A percentile compares a stretch with the other conserved stretches of the same genome.
phyloP scores from a whole-genome alignment of 2,329 filamentous ascomycete species.

The Fusarium multiceps region DNA sequence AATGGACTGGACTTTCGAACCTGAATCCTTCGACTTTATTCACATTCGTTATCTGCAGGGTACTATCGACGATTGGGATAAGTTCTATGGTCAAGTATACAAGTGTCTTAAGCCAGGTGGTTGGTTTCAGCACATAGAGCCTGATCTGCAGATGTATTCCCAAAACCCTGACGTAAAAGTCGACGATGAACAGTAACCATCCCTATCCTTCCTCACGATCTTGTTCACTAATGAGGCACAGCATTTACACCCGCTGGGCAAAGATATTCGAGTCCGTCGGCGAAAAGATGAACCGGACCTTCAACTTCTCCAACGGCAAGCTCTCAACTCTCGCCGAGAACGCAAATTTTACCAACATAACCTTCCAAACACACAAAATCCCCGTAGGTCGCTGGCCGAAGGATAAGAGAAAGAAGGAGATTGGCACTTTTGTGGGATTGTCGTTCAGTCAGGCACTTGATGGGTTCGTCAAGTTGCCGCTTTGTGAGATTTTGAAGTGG shows the following conservation, averaged over 20 bases:
- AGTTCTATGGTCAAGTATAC: conserved; percentile 31
- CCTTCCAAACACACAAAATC: conserved; percentile 25
- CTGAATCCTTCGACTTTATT: conserved; percentile 48
- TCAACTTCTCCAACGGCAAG: conserved; percentile 36
- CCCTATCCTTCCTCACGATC: accelerated
- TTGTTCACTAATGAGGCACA: too few relatives aligned
- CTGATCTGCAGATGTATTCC: conserved; percentile 35
- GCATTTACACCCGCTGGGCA: conserved; percentile 38
- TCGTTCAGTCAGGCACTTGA: conserved; percentile 41
- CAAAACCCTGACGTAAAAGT: conserved; percentile 19
- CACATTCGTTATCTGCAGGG: conserved; percentile 49
- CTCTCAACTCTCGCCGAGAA: conserved; percentile 30
- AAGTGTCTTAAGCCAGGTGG: conserved; percentile 41
- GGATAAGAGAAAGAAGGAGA: conserved; percentile 39
- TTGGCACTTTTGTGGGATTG: conserved; percentile 37
- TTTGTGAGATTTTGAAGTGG: conserved; percentile 39
- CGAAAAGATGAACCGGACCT: conserved; percentile 25
- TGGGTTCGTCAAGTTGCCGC: conserved; percentile 39
- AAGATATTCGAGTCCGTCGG: conserved; percentile 30
- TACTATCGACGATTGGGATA: conserved; percentile 47
- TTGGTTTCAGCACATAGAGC: conserved; percentile 45
- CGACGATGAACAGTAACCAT: conserved; percentile 30
- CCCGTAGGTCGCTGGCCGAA: conserved; percentile 39
- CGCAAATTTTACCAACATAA: conserved; percentile 19
- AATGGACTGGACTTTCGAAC: conserved; percentile 57